phyloP scores from a whole-genome alignment of 2,329 filamentous ascomycete genomes.

The Talaromyces pinophilus region DNA sequence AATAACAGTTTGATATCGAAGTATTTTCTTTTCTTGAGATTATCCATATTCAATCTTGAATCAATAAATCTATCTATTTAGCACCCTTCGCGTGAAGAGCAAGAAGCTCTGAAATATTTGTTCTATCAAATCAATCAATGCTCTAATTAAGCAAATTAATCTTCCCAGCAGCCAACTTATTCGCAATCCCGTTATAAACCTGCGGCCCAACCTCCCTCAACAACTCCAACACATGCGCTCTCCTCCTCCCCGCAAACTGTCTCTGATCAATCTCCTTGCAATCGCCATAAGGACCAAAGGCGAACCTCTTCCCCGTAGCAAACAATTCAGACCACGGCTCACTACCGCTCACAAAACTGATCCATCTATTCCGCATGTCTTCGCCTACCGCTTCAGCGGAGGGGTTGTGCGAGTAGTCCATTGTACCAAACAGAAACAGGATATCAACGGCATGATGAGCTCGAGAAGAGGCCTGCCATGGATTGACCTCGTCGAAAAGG shows the following conservation, averaged over 20 bases:
- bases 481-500: constrained; percentile 50
- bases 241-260: constrained; percentile 38
- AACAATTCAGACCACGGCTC: constrained; percentile 39
- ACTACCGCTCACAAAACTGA: constrained; percentile 40
- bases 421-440: constrained; percentile 47
- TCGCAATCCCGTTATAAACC: constrained; percentile 36
- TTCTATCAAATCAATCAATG: background rate
- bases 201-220: constrained; percentile 34
- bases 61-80: background rate
- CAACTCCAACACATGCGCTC: constrained; percentile 34
- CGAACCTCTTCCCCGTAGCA: constrained; percentile 32
- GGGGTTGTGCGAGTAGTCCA: constrained; percentile 41
- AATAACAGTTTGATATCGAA: background rate
- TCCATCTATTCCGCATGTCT: constrained; percentile 46
- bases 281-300: constrained; percentile 45
- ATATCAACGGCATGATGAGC: constrained; percentile 54
- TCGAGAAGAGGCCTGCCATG: constrained; percentile 50
- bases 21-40: background rate
- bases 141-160: constrained; percentile 45
- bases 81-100: no score
- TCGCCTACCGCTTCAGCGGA: constrained; percentile 37
- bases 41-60: background rate
- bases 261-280: constrained; percentile 35
- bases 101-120: background rate
- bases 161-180: constrained; percentile 41